Conservation (phyloP, 768 basidiomycete species). For the Leccinum variicolor region DNA sequence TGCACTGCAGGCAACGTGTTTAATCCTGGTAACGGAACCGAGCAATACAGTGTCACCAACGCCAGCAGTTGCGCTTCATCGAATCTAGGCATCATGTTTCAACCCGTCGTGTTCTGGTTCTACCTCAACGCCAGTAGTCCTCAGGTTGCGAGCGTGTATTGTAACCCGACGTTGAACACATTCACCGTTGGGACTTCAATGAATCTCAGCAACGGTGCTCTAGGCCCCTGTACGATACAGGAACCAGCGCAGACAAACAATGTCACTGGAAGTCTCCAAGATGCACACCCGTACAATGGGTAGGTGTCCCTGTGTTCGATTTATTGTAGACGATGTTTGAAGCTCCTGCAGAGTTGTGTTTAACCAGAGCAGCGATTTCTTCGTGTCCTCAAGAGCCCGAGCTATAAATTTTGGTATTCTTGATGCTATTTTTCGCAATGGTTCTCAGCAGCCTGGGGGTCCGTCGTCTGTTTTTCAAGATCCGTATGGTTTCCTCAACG, state of each 20-base stretch:
- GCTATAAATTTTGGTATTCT: conserved; percentile 53
- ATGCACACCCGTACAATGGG: conserved; percentile 60
- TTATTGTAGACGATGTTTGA: not conserved
- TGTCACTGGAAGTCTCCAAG: conserved; percentile 44
- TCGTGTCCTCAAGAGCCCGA: conserved; percentile 49
- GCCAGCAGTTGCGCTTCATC: conserved; percentile 30
- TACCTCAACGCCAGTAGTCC: conserved; percentile 38
- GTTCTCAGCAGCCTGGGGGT: conserved; percentile 40
- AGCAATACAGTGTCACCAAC: conserved; percentile 51
- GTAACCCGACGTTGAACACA: conserved; percentile 46
- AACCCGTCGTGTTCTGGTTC: conserved; percentile 70
- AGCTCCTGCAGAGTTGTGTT: conserved; percentile 39
- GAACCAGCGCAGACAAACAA: conserved; percentile 39
- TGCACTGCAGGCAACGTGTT: conserved; percentile 42
- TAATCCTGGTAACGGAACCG: conserved; percentile 33
- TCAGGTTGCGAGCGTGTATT: conserved; percentile 54
- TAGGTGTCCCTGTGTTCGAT: conserved; percentile 22
- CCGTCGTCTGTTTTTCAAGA: conserved; percentile 44
- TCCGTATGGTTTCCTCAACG: conserved; percentile 48
- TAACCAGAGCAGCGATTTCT: conserved; percentile 35
- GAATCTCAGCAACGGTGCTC: conserved; percentile 40
- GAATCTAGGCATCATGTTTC: conserved; percentile 36
- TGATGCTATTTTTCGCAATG: conserved; percentile 55
- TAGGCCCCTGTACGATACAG: conserved; percentile 36
- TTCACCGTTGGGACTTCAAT: conserved; percentile 43